Base-by-base conservation (phyloP, 139 green algal species). In the Coelastrella sp. region DNA sequence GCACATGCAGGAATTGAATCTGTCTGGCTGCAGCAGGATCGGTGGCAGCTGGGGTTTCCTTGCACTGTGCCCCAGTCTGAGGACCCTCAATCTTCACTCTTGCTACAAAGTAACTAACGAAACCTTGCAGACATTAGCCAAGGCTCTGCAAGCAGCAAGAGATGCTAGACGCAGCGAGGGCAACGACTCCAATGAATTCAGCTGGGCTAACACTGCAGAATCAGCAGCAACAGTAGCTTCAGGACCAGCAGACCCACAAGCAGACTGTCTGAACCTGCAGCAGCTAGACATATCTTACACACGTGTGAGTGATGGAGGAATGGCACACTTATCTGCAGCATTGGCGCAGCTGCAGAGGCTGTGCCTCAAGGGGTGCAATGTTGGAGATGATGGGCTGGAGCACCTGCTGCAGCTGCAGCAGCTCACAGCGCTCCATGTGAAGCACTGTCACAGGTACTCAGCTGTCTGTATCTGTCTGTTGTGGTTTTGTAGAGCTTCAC, bases 381-480 rank as follows among this genome's bases (percentile, higher is more conserved):
- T 80, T 32, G 72, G 72, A 5, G 72, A 80, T 66, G 72, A 80
- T 66, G 72, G 72, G 45, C 72, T 80, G 48, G 5, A n/a, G 30
- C 48, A 80, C 6, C 72, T 80, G 72, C 72, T 80, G 72, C 72
- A 45, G 17, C 45, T 80, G 34, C 45, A 66, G 45, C 72, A 67
- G 30, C 48, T 80, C 15, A 80, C 48, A 35, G 30, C 48, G 3
- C 48, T 80, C 30, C 45, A 67, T 32, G 66, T 80, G 45, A 80
- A 80, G 72, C 72, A 80, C 27, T 80, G 72, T 7, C 72, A 80
- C 30, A 66, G 72, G 72, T 80, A n/a, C n/a, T n/a, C n/a, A n/a
- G n/a, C n/a, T n/a, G n/a, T n/a, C n/a, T n/a, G n/a, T n/a, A n/a
- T n/a, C n/a, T n/a, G n/a, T n/a, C n/a, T n/a, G n/a, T n/a, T n/a